A percentile compares a stretch with the other conserved stretches of the same genome.
Conservation (phyloP, 2,329 filamentous ascomycete genomes). For the Aurifilum marmelostoma region DNA sequence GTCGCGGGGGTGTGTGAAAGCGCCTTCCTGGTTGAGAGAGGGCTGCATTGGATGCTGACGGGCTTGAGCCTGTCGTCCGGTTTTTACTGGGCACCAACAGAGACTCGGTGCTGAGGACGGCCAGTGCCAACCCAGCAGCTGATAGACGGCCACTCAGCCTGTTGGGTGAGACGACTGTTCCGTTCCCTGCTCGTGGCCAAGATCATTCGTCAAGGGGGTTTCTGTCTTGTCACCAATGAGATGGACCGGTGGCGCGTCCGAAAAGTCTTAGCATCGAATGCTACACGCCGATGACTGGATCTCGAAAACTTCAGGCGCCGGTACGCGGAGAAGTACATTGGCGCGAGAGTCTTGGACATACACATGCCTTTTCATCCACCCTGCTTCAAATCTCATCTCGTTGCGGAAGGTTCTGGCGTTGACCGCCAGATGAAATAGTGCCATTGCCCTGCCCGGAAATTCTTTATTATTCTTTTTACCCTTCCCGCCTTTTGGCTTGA, state of each 20-base stretch:
- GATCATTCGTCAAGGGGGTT: neutral
- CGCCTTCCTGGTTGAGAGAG: slow-evolving; percentile 3
- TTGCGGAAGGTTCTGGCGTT: neutral
- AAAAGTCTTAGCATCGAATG: neutral
- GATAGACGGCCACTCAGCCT: neutral
- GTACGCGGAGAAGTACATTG: neutral
- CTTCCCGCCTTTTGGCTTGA: neutral
- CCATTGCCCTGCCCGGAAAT: neutral
- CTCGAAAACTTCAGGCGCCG: neutral
- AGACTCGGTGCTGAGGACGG: neutral
- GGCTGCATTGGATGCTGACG: neutral
- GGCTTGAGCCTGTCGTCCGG: neutral
- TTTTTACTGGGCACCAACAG: neutral
- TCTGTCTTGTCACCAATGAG: neutral
- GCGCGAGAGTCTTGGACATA: neutral
- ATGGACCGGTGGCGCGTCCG: neutral
- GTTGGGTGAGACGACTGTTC: neutral
- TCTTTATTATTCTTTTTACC: too few relatives aligned
- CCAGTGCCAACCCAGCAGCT: neutral
- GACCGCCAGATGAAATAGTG: neutral
- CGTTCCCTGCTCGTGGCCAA: neutral
- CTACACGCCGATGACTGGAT: neutral
- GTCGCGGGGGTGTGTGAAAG: neutral
- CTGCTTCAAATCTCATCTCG: neutral
- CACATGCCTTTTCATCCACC: neutral